Evolutionary conservation across 2,329 filamentous ascomycete species (phyloP).

Genomic region (Tolypocladium cylindrosporum): DNA sequence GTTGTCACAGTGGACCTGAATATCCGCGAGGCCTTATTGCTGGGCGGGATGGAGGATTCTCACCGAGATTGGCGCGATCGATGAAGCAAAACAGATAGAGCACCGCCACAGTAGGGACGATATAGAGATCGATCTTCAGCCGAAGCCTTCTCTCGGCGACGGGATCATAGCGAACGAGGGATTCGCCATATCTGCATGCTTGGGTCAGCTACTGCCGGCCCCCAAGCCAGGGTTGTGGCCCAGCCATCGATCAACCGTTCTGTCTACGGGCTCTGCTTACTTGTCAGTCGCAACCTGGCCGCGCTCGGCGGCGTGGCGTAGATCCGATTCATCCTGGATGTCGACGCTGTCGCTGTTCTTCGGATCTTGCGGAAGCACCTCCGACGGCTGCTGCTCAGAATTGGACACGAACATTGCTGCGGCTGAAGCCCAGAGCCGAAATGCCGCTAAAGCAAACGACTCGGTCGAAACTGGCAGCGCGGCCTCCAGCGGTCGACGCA

Average conservation of each 20-base stretch:
- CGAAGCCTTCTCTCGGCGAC: conserved; percentile 47
- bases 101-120: conserved; percentile 55
- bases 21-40: background rate
- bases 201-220: background rate
- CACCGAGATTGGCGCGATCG: conserved; percentile 64
- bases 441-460: background rate
- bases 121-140: conserved; percentile 54
- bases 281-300: conserved; percentile 37
- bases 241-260: background rate
- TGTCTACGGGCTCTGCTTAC: conserved; percentile 12
- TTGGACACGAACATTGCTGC: background rate
- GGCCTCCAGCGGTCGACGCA: background rate
- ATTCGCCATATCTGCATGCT: conserved; percentile 31
- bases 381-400: background rate
- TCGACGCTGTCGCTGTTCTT: background rate
- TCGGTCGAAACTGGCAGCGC: background rate
- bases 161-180: conserved; percentile 44
- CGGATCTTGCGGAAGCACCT: background rate
- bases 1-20: background rate
- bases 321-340: background rate
- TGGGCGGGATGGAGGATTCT: conserved; percentile 5
- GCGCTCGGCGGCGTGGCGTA: conserved; percentile 24
- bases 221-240: background rate
- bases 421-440: background rate
- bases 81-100: conserved; percentile 68